phyloP scores from a whole-genome alignment of 352 stramenopile genomes.

The Phytophthora boehmeriae region DNA sequence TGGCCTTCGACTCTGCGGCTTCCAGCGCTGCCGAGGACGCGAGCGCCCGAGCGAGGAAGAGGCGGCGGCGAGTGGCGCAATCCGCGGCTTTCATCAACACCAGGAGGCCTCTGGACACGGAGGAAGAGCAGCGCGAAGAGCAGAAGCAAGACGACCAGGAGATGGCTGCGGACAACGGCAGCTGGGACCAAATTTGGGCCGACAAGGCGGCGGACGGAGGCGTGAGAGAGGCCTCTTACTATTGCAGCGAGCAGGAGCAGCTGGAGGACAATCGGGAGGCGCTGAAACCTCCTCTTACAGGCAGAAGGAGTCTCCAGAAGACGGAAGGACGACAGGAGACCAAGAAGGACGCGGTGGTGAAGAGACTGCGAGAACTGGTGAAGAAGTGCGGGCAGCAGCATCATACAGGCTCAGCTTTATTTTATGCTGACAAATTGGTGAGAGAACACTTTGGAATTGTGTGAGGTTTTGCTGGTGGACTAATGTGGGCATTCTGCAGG shows the following conservation, averaged over 20 bases:
- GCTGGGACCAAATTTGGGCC: conserved; percentile 13
- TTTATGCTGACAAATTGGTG: conserved; percentile 88
- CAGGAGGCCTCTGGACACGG: conserved; percentile 14
- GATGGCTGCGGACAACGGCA: conserved; percentile 8
- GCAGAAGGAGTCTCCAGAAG: too few species aligned
- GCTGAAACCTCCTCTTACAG: conserved; percentile 3
- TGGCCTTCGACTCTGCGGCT: conserved; percentile 45
- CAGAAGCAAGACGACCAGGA: conserved; percentile 6
- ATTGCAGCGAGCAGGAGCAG: too few species aligned
- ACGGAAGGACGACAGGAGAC: too few species aligned
- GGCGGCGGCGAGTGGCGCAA: conserved; percentile 38
- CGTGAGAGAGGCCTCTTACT: too few species aligned
- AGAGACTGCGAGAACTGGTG: conserved; percentile 51
- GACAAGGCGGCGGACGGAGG: too few species aligned
- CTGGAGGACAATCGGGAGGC: too few species aligned
- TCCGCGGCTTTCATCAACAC: conserved; percentile 39
- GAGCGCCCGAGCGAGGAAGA: conserved; percentile 36
- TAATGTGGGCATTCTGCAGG: too few species aligned
- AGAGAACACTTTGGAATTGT: too few species aligned
- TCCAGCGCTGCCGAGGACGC: conserved; percentile 36
- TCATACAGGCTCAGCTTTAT: conserved; percentile 61
- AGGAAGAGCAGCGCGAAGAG: conserved; percentile 8
- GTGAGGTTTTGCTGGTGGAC: too few species aligned
- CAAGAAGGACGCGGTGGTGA: conserved; percentile 13
- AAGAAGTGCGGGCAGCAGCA: conserved; percentile 55